Percentiles rank a stretch among this genome's conserved stretches.
phyloP scores from a whole-genome alignment of 2,329 filamentous ascomycete genomes.

The Calonectria crousiana region DNA sequence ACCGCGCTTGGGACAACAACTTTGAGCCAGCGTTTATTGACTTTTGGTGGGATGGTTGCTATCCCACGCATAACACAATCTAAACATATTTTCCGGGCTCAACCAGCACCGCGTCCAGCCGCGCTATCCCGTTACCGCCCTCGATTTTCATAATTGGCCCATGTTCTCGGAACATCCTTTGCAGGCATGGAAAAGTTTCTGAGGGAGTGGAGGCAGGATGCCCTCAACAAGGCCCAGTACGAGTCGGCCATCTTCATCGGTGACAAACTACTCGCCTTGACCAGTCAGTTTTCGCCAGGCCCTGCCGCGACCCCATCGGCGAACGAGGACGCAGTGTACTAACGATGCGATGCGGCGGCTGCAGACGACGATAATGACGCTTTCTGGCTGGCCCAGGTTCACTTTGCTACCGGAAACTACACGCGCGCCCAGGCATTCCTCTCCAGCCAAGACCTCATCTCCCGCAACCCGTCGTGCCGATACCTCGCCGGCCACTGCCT shows the following conservation, averaged over 20 bases:
- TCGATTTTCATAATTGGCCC: neutral
- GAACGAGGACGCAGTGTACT: slow-evolving; percentile 6
- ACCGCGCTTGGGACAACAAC: slow-evolving; percentile 25
- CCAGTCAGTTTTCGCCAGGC: slow-evolving; percentile 71
- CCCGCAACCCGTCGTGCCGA: slow-evolving; percentile 85
- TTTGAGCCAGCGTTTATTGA: slow-evolving; percentile 31
- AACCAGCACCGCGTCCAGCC: slow-evolving; percentile 12
- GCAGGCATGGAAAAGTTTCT: slow-evolving; percentile 88
- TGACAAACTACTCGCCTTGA: slow-evolving; percentile 95
- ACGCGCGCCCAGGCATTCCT: slow-evolving; percentile 90
- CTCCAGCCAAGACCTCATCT: slow-evolving; percentile 83
- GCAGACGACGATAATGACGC: slow-evolving; percentile 92
- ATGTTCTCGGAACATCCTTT: slow-evolving; percentile 17
- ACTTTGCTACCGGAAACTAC: slow-evolving; percentile 96
- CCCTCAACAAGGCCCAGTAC: slow-evolving; percentile 94
- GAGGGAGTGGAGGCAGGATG: slow-evolving; percentile 94
- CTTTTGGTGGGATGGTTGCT: slow-evolving; percentile 39
- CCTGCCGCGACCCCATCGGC: neutral
- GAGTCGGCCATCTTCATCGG: slow-evolving; percentile 97
- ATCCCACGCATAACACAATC: slow-evolving; percentile 21
- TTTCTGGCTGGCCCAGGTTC: slow-evolving; percentile 97
- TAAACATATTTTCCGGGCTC: slow-evolving; percentile 30
- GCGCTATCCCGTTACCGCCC: neutral
- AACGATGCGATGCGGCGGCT: slow-evolving; percentile 7
- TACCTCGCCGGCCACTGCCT: slow-evolving; percentile 96